These are phyloP conservation scores for Mrakia frigida DNA, from an alignment of 768 basidiomycete species.

Conservation along the genomic window DNA sequence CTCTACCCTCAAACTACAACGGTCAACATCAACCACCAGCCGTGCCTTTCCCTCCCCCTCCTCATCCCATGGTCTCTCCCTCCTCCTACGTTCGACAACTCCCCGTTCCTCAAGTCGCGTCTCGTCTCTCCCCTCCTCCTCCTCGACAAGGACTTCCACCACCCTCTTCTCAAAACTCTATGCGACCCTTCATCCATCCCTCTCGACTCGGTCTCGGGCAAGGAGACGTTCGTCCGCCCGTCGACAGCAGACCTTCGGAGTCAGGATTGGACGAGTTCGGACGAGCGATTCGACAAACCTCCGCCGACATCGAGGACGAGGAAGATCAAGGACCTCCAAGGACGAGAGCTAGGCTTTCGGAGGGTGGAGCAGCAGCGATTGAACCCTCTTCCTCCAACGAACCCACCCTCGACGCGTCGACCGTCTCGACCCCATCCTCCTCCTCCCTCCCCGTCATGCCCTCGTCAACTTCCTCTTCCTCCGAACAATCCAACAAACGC, in stretches of 20 bases:
- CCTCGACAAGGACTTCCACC: neutral
- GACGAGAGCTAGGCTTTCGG: neutral
- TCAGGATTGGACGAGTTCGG: slow-evolving; percentile 15
- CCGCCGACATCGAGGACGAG: neutral
- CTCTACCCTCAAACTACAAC: neutral
- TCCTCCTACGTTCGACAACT: too few species aligned
- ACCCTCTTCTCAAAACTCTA: neutral
- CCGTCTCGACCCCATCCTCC: neutral
- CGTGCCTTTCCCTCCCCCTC: neutral
- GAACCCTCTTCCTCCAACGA: neutral
- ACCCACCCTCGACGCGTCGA: neutral
- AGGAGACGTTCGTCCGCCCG: neutral
- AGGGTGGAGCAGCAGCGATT: neutral
- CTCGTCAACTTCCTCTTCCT: neutral
- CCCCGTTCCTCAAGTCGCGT: too few species aligned
- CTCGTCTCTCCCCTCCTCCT: too few species aligned
- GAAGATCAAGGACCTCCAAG: neutral
- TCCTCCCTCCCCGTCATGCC: too few species aligned
- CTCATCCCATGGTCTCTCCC: neutral
- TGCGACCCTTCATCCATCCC: slow-evolving; percentile 7
- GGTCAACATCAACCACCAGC: neutral
- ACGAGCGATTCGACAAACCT: slow-evolving; percentile 9
- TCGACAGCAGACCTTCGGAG: neutral
- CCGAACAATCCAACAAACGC: too few species aligned
- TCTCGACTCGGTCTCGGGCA: neutral